Base-by-base conservation (phyloP, 2,329 filamentous ascomycete genomes). In the Fusarium avenaceum region DNA sequence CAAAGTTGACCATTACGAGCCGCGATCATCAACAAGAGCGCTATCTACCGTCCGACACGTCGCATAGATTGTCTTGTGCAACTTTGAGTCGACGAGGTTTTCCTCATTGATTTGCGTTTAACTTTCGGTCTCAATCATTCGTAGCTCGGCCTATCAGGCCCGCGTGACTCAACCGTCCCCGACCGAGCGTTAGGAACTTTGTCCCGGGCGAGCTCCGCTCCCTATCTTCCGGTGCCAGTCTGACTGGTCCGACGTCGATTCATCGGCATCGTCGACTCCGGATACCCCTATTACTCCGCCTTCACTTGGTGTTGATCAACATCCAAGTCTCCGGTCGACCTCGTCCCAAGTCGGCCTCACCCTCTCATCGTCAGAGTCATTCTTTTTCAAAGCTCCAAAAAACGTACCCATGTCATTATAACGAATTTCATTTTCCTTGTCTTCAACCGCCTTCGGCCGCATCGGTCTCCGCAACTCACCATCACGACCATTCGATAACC, bases 391-490 rank as follows among this genome's bases (percentile, higher is more conserved):
- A 69, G 35, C 51, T 65, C 63, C 65, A 63, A 72, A 67, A 70
- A 76, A 76, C 75, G 76, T 73, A 72, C 77, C 76, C 75, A 83
- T 83, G 81, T 82, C 76, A 75, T 77, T 70, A 78, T 83, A 83
- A 83, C 81, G 80, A 80, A 75, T 75, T 56, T 74, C 71, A 67
- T 74, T 75, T 74, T 71, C 72, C 70, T 76, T 79, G 72, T 70
- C 69, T 72, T 75, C 65, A 72, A 73, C 73, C 28, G 28, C 28
- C 67, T 64, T 64, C 69, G 75, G 74, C 76, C 75, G 47, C 65
- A 69, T 58, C 71, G 74, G 74, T 76, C 75, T 57, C 69, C 54
- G 62, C 67, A 71, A 65, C 67, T 74, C 66, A 54, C 63, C 70
- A 57, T 75, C 67, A 76, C 76, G 73, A 77, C 75, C 55, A 66